Base-by-base conservation (phyloP, 768 basidiomycete genomes). In the Trametes maxima region DNA sequence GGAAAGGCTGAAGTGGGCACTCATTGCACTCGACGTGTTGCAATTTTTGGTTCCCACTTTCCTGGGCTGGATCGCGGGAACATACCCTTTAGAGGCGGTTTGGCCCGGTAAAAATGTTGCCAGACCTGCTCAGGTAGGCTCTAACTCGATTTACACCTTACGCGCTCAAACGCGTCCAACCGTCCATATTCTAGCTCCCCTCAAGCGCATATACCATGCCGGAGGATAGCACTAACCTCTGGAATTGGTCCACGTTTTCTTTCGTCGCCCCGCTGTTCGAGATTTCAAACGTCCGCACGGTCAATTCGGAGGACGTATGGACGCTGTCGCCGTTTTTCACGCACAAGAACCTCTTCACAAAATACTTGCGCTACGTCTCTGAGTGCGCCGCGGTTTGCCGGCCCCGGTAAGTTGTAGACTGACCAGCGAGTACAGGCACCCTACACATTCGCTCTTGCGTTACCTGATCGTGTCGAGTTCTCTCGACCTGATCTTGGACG, bases 391-490 rank as follows among this genome's bases (percentile, higher is more conserved):
- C 24, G 25, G 11, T 35, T 33, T 2, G 42, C 12, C n/a, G 10
- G 3, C 14, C 19, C 33, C 36, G 7, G 45, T 28, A 21, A 22
- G 16, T 5, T 24, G 13, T 11, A 7, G 33, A 2, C 16, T 40
- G 39, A 19, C 44, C 37, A 14, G 4, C 2, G 35, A 10, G 21
- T 49, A 54, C 60, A 86, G 84, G 37, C 68, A 85, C 70, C 84
- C 85, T 0, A 76, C 72, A 1, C 83, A 85, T 67, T 84, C 85
- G 5, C 75, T 89, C 25, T 74, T 89, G 25, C 77, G 82, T 21
- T 89, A 89, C 66, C 77, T 90, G 17, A 65, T 90, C 13, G 80
- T 75, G 4, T 87, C 87, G 6, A 90, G 88, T 69, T 89, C 87
- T 0, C 75, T 89, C 28, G 88, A 90, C 69, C 73, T 90, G 35